Percentiles rank a stretch among this genome's conserved stretches.
These are phyloP conservation scores for Pelargonium fulgidum DNA, from an alignment of 441 rosid species.

Conservation along the genomic window DNA sequence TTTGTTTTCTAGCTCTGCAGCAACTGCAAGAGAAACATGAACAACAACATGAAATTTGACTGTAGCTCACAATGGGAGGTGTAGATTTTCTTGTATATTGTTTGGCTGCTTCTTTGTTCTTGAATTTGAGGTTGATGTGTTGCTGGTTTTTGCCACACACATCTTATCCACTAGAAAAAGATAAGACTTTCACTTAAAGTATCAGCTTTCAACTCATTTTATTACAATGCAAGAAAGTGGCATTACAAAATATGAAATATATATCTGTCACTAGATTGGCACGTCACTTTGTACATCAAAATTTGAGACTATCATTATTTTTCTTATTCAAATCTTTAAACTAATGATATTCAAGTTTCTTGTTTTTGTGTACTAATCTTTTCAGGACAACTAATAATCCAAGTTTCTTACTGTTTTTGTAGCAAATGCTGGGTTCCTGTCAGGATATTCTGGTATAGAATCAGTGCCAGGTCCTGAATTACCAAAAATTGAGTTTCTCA, in stretches of 20 bases:
- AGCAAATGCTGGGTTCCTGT: slow-evolving; percentile 73
- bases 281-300: too few species aligned
- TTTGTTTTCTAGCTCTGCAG: background rate
- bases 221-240: too few species aligned
- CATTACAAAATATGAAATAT: too few species aligned
- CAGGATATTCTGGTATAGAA: slow-evolving; percentile 73
- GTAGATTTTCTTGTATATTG: too few species aligned
- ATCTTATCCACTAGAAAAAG: slow-evolving; percentile 3
- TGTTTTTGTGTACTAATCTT: background rate
- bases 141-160: background rate
- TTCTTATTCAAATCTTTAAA: background rate
- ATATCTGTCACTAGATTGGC: too few species aligned
- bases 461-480: slow-evolving; percentile 77
- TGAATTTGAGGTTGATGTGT: background rate
- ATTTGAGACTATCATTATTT: too few species aligned
- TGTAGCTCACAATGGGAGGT: too few species aligned
- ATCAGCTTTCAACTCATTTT: too few species aligned
- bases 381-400: background rate
- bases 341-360: background rate
- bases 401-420: slow-evolving; percentile 19
- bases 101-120: too few species aligned
- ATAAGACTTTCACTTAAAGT: background rate
- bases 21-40: background rate
- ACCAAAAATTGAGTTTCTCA: slow-evolving; percentile 70
- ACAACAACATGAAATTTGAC: background rate